Percentiles rank a stretch among this genome's conserved stretches.
Evolutionary conservation across 2,329 filamentous ascomycete species (phyloP).

Genomic region (Apiospora marii): DNA sequence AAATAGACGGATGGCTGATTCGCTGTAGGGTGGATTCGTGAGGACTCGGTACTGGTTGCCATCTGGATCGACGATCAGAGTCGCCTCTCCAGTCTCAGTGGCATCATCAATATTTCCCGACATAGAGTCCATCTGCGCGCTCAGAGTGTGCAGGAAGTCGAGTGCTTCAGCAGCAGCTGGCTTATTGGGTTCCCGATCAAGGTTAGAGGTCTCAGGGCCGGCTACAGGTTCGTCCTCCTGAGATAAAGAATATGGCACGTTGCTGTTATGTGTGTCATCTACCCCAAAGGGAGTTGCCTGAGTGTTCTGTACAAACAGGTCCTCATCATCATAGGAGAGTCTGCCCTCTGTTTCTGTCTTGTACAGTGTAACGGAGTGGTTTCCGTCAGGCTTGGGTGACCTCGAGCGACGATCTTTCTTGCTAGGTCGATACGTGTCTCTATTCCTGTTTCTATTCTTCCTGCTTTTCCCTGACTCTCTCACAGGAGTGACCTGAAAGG

Average conservation of each 20-base stretch:
- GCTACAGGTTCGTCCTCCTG: neutral
- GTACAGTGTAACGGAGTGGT: neutral
- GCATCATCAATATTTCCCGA: conserved; percentile 10
- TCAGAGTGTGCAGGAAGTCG: conserved; percentile 22
- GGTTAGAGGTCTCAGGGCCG: neutral
- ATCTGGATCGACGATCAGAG: conserved; percentile 20
- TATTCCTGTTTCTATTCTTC: neutral
- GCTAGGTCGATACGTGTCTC: neutral
- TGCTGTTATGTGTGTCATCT: neutral
- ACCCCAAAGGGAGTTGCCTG: neutral
- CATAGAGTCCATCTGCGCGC: conserved; percentile 22
- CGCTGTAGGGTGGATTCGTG: conserved; percentile 31
- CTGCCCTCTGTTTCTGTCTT: conserved; percentile 23
- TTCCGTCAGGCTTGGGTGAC: neutral
- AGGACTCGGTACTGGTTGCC: conserved; percentile 26
- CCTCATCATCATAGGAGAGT: conserved; percentile 27
- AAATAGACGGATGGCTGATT: conserved; percentile 34
- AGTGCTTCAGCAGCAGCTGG: conserved; percentile 24
- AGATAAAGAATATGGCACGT: neutral
- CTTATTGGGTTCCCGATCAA: neutral
- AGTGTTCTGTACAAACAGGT: conserved; percentile 10
- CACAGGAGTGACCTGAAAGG: neutral
- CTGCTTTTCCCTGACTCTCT: neutral
- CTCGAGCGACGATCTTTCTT: neutral
- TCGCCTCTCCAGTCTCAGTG: neutral